A percentile compares a stretch with the other conserved stretches of the same genome.
Conservation (phyloP, 768 basidiomycete genomes). For the Suillus lakei region DNA sequence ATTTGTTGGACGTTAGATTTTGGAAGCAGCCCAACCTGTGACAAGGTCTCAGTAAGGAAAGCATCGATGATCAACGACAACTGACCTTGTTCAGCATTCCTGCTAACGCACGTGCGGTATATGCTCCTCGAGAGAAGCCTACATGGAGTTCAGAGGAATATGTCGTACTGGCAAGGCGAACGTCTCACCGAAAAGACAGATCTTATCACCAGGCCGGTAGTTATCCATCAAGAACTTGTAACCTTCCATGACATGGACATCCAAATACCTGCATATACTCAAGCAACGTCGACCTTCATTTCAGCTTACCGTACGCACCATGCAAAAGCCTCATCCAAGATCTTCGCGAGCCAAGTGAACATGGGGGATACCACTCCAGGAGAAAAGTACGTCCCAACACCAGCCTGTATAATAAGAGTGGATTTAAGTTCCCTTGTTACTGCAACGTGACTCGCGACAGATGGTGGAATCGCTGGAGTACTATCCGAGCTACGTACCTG, state of each 20-base stretch:
- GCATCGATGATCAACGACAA: neutral
- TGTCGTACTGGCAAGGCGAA: neutral
- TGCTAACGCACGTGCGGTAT: slow-evolving; percentile 72
- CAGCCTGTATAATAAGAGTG: slow-evolving; percentile 38
- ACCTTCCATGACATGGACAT: slow-evolving; percentile 73
- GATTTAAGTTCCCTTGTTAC: neutral
- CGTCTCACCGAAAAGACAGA: slow-evolving; percentile 69
- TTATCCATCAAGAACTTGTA: slow-evolving; percentile 83
- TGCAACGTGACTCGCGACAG: neutral
- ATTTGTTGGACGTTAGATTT: slow-evolving; percentile 72
- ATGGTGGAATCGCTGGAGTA: neutral
- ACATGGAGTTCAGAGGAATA: slow-evolving; percentile 18
- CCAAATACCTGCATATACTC: slow-evolving; percentile 57
- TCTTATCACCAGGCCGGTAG: slow-evolving; percentile 71
- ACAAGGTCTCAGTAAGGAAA: slow-evolving; percentile 6
- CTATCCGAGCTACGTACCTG: slow-evolving; percentile 50
- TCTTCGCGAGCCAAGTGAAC: slow-evolving; percentile 60
- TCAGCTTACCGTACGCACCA: slow-evolving; percentile 49
- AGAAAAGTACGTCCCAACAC: slow-evolving; percentile 54
- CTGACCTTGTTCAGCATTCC: slow-evolving; percentile 74
- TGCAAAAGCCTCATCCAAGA: slow-evolving; percentile 72
- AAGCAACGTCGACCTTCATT: neutral
- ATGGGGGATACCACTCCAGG: slow-evolving; percentile 71
- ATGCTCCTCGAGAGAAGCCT: slow-evolving; percentile 81
- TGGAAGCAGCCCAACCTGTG: slow-evolving; percentile 72